Evolutionary conservation across 2,329 filamentous ascomycete genomes (phyloP), one percentile per base, ranked within the genome.

Genomic region (Calonectria hongkongensis): DNA sequence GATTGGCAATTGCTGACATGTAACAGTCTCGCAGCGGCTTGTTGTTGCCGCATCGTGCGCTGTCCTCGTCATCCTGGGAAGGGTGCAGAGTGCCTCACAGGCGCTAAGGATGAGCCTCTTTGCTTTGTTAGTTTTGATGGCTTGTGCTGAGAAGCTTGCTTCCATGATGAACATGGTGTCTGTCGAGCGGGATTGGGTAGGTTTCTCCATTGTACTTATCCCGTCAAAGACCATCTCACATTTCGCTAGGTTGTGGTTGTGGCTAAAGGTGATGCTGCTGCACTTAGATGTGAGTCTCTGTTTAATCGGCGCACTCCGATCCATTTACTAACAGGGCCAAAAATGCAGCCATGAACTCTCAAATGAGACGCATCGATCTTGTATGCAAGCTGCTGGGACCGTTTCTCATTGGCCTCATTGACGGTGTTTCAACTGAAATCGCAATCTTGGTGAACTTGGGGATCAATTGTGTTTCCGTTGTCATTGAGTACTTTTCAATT

Each of bases 111-210:
- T 63, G 12, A 73, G 75, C 3, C 72, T 86, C 16, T 82, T 89
- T 47, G 80, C 78, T 0, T 39, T 82, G 0, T 70, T 87, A 2
- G 86, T 89, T 0, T 21, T 90, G 0, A 83, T 94, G 54, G 92
- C 92, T 0, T 94, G 93, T 69, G 78, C 92, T 1, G 94, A 95
- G 82, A 95, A 95, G 80, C 82, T 94, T 10, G 87, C 86, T 16
- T 87, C 91, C 1, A 87, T 92, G 7, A 87, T 91, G 81, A 95
- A 95, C 79, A 86, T 90, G 0, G 89, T 95, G 0, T 87, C 93
- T 0, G 88, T 95, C 0, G 94, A 95, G 81, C 86, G 91, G 78
- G 94, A 95, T 77, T 95, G 93, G 93, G 88, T 91, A 75, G 21
- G 79, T 41, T 12, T n/a, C 30, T 9, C 13, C 3, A 27, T 16